Conservation (phyloP, 129 eudicot genomes). For the Glebionis coronaria region DNA sequence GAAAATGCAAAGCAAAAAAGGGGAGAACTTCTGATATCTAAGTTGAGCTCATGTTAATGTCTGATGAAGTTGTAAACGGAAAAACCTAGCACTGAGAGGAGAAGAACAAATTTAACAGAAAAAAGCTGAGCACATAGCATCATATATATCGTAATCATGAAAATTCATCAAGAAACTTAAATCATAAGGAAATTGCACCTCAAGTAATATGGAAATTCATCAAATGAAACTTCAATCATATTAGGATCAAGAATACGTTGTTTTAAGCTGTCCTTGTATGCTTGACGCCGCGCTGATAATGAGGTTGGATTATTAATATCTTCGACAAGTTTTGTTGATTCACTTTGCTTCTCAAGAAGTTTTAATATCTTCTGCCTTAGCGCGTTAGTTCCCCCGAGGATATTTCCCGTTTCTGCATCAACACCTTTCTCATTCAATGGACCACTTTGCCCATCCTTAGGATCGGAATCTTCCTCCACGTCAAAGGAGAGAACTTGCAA, state of each 20-base stretch:
- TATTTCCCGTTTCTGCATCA: slow-evolving; percentile 42
- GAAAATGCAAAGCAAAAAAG: no score
- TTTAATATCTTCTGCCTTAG: slow-evolving; percentile 43
- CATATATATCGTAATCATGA: no score
- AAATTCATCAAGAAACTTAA: no score
- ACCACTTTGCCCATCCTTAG: slow-evolving; percentile 12
- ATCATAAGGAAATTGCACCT: slow-evolving; percentile 35
- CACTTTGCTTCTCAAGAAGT: slow-evolving; percentile 40
- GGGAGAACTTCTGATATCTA: no score
- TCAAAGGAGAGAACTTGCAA: slow-evolving; percentile 40
- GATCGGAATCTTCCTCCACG: slow-evolving; percentile 42
- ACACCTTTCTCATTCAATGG: slow-evolving; percentile 30
- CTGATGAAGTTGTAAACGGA: no score
- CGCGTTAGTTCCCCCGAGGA: slow-evolving; percentile 30
- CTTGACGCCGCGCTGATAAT: slow-evolving; percentile 41
- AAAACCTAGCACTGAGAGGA: no score
- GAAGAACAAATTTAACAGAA: no score
- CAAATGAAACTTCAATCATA: slow-evolving; percentile 54
- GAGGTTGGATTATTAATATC: slow-evolving; percentile 35
- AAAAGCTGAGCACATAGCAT: no score
- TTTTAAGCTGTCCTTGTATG: slow-evolving; percentile 49
- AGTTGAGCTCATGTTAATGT: no score
- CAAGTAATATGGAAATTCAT: slow-evolving; percentile 65
- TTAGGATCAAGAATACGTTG: slow-evolving; percentile 41
- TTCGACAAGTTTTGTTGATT: slow-evolving; percentile 34